Evolutionary conservation across 1,284 basidiomycete genomes (phyloP).

Genomic region (Boletus sp.): DNA sequence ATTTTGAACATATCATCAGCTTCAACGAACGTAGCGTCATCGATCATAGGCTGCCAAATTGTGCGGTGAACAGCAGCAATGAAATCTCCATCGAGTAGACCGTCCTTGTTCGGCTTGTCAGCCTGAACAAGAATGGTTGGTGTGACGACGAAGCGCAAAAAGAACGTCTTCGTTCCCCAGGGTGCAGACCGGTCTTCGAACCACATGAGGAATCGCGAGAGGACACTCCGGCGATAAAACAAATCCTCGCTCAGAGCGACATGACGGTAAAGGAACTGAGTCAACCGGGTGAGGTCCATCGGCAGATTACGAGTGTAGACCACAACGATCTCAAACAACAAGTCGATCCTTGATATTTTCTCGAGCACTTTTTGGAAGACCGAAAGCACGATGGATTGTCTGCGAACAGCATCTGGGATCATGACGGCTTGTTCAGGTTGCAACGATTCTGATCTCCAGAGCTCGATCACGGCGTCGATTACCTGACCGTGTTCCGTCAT

Average conservation of each 20-base stretch:
- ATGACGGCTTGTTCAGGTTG: constrained; percentile 54
- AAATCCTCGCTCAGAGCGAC: constrained; percentile 71
- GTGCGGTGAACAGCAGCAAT: constrained; percentile 70
- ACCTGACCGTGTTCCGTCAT: constrained; percentile 67
- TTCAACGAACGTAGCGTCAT: constrained; percentile 58
- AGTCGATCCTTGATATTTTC: constrained; percentile 75
- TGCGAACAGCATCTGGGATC: constrained; percentile 58
- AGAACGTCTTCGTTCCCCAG: constrained; percentile 84
- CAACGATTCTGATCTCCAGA: constrained; percentile 69
- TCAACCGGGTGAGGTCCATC: constrained; percentile 82
- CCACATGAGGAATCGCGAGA: constrained; percentile 86
- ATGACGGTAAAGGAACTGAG: constrained; percentile 88
- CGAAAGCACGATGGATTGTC: constrained; percentile 71
- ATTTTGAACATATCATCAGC: constrained; percentile 86
- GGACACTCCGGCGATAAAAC: constrained; percentile 79
- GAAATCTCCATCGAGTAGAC: constrained; percentile 73
- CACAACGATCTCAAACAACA: constrained; percentile 88
- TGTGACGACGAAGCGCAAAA: constrained; percentile 87
- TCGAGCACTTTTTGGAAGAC: constrained; percentile 80
- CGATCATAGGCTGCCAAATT: constrained; percentile 82
- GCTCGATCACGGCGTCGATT: constrained; percentile 67
- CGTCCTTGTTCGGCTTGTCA: constrained; percentile 54
- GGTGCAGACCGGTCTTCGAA: constrained; percentile 72
- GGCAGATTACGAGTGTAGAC: constrained; percentile 83
- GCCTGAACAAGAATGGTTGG: constrained; percentile 87